Base-by-base conservation (phyloP, 768 basidiomycete species). In the Auricularia auricula-judae region DNA sequence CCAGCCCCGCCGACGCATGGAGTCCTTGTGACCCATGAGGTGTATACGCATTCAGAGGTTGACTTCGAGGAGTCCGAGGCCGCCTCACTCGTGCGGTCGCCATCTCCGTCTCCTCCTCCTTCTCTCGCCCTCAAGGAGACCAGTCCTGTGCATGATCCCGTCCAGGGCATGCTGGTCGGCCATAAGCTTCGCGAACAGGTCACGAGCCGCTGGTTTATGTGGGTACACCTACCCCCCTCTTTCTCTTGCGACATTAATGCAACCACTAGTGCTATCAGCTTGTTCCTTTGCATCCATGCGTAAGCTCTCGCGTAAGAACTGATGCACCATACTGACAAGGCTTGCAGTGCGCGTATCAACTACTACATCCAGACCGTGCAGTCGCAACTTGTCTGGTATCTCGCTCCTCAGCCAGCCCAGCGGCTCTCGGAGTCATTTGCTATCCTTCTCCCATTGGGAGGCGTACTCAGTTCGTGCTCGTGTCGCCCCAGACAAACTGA, bases 371-470 rank as follows among this genome's bases (percentile, higher is more conserved):
- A 72, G 51, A 74, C 75, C 11, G 73, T 73, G 23, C 66, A 67
- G 39, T 65, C 68, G 14, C 75, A 76, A 65, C 69, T 76, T 8
- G 59, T 69, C 33, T 74, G 67, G 63, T 76, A 73, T 65, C 71
- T 75, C 3, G 70, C 70, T 18, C 14, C 29, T 14, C 10, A 5
- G 23, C 67, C 71, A 44, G 75, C 75, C 4, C 68, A 73, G 36
- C 64, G 58, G 11, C 66, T 76, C 36, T 71, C 73, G 0, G 71
- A 70, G 65, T 69, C 72, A 2, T 77, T 77, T 69, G 74, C 74
- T 35, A 66, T 75, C 53, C 70, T 77, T 7, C 72, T 77, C 3
- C 76, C 76, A 8, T 63, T 76, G 18, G 76, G 72, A 2, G 76
- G 76, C 0, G 66, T 76, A n/a, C 62, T 74, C 7, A 72, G 74